Conservation (phyloP, 352 stramenopile species). For the Globisporangium yorkense region DNA sequence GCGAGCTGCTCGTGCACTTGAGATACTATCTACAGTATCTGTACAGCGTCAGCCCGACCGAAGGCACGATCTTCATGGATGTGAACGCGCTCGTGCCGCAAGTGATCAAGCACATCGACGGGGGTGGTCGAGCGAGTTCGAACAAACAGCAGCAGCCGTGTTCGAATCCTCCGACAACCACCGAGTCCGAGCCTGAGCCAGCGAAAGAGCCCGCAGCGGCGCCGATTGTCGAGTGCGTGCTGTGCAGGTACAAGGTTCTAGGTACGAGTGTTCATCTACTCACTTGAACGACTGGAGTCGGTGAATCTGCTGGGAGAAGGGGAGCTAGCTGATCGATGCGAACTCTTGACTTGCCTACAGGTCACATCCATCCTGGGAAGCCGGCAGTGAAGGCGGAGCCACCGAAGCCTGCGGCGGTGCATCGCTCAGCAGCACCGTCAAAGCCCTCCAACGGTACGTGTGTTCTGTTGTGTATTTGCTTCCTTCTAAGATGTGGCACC, state of each 20-base stretch:
- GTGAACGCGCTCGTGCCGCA: constrained; percentile 35
- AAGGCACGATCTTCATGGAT: constrained; percentile 59
- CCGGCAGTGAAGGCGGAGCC: constrained; percentile 12
- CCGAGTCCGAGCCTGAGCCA: constrained; percentile 1
- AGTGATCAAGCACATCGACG: constrained; percentile 33
- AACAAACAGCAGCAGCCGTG: background rate
- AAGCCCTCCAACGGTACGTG: background rate
- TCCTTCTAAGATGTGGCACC: background rate
- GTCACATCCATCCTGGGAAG: constrained; percentile 63
- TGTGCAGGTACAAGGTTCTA: constrained; percentile 79
- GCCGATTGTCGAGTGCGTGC: constrained; percentile 33
- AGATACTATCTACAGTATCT: constrained; percentile 76
- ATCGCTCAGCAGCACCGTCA: constrained; percentile 4
- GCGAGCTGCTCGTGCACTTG: constrained; percentile 45
- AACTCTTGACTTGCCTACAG: constrained; percentile 14
- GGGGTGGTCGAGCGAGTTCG: background rate
- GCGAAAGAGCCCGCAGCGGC: constrained; percentile 5
- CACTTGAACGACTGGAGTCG: too few species aligned
- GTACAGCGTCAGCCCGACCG: constrained; percentile 60
- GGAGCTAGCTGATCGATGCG: background rate
- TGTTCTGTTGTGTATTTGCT: background rate
- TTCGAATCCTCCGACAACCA: too few species aligned
- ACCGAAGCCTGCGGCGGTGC: constrained; percentile 16
- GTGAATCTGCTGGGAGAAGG: too few species aligned
- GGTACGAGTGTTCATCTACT: constrained; percentile 17